These are phyloP conservation scores for Candida pini DNA, from an alignment of 805 yeast species.

Conservation along the genomic window DNA sequence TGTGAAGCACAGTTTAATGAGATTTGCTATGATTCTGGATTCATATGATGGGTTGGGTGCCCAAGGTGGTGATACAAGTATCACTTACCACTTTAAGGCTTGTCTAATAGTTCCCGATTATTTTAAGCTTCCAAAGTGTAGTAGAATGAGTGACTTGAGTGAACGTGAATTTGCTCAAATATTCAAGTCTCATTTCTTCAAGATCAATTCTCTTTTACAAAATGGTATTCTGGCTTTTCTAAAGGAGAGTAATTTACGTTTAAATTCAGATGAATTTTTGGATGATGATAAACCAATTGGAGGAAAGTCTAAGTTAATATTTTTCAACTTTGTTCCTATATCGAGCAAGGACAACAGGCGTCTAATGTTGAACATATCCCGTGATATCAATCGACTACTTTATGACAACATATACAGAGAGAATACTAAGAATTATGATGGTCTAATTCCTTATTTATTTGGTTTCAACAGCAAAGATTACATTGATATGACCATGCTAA, in stretches of 20 bases:
- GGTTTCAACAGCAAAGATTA: slow-evolving; percentile 3
- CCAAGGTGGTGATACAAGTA: slow-evolving; percentile 37
- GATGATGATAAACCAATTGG: slow-evolving; percentile 18
- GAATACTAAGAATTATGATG: slow-evolving; percentile 4
- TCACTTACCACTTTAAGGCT: slow-evolving; percentile 51
- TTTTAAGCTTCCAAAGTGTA: slow-evolving; percentile 28
- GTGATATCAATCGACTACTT: slow-evolving; percentile 15
- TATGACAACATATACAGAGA: slow-evolving; percentile 18
- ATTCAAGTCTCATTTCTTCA: slow-evolving; percentile 22
- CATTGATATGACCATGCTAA: slow-evolving; percentile 24
- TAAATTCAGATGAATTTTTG: slow-evolving; percentile 15
- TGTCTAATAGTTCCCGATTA: slow-evolving; percentile 65
- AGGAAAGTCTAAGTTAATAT: slow-evolving; percentile 26
- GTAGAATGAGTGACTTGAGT: slow-evolving; percentile 22
- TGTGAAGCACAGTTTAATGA: slow-evolving; percentile 42
- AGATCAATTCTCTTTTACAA: slow-evolving; percentile 20
- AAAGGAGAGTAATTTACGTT: slow-evolving; percentile 25
- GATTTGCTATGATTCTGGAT: slow-evolving; percentile 43
- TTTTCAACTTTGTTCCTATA: slow-evolving; percentile 26
- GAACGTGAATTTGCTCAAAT: slow-evolving; percentile 23
- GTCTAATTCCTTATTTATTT: too few relatives aligned
- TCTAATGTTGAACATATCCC: slow-evolving; percentile 16
- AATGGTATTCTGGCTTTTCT: slow-evolving; percentile 27
- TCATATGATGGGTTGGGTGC: too few relatives aligned
- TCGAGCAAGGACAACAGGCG: slow-evolving; percentile 18